Evolutionary conservation across 169 alveolate species (phyloP).

Genomic region (Cardiosporidium cionae): DNA sequence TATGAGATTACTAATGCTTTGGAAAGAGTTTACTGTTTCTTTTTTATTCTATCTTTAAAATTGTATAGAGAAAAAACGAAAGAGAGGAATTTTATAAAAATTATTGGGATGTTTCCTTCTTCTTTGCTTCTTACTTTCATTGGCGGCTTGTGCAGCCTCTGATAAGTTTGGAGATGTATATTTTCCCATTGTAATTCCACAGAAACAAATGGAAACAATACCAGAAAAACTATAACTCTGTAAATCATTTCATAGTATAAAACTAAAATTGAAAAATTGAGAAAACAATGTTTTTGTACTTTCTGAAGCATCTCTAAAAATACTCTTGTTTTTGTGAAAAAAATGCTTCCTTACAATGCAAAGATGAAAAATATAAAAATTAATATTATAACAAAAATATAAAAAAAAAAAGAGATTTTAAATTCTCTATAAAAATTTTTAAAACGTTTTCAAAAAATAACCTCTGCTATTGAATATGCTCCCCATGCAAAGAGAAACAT

Average conservation of each 20-base stretch:
- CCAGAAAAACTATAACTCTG: conserved; percentile 33
- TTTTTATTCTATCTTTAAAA: not conserved
- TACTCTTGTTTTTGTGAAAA: not conserved
- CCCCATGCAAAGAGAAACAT: conserved; percentile 34
- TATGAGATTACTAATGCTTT: not conserved
- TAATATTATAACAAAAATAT: not conserved
- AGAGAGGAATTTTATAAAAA: not conserved
- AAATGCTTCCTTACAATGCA: too few species aligned
- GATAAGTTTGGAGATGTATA: conserved; percentile 31
- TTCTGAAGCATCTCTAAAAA: not conserved
- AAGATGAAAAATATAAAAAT: not conserved
- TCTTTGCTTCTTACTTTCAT: conserved; percentile 1
- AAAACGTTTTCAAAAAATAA: too few species aligned
- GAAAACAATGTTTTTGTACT: not conserved
- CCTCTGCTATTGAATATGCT: conserved; percentile 33
- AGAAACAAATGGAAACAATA: conserved; percentile 35
- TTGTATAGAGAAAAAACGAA: not conserved
- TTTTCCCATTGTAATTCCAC: conserved; percentile 34
- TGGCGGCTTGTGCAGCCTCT: conserved; percentile 1
- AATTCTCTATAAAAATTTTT: not conserved
- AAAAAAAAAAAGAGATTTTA: not conserved
- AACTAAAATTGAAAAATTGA: not conserved
- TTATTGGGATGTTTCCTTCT: not conserved
- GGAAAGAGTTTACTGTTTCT: not conserved
- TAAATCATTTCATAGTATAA: too few species aligned